Base-by-base conservation (phyloP, 2,329 filamentous ascomycete species). In the Colletotrichum tropicicola region DNA sequence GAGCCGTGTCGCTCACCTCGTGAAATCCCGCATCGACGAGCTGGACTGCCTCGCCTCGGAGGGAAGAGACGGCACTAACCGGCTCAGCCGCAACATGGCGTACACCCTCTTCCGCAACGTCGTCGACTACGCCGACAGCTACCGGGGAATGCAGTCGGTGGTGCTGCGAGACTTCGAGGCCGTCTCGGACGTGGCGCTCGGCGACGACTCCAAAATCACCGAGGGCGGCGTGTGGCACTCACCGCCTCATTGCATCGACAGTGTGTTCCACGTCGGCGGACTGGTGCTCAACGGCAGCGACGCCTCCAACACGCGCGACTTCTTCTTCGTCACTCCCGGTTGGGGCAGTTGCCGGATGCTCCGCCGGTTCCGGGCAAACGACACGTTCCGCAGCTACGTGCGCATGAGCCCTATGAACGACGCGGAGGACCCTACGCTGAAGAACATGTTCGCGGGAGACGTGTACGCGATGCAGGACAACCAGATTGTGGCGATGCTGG, bases 1-100 rank as follows among this genome's bases (percentile, higher is more conserved):
- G 87, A 74, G 79, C 41, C 86, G 86, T 30, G 82, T 81, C 59
- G 79, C 84, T 41, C 90, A 23, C n/a, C 54, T 57, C 43, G 54
- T 57, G 5, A 13, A 6, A 12, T 10, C 13, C 6, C 54, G 54
- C 28, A n/a, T 57, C 43, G 54, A 48, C 10, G 21, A 27, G 19
- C 43, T 57, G 4, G 9, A 6, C 15, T 15, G 30, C 13, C 9
- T 6, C 13, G 43, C 12, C 30, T 12, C 8, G 7, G 9, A 10
- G 8, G 25, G 37, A 17, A 17, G 3, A 23, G 35, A 19, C 25
- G 9, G 9, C 17, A 41, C 54, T 10, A 57, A 28, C 54, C 3
- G 43, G 8, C n/a, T 57, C 3, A 6, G 28, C 7, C 28, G 54
- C 21, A 9, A 41, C n/a, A 23, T 57, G 30, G 54, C 54, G 8